These are phyloP conservation scores for Mycosphaerella sp. DNA, from an alignment of 2,329 filamentous ascomycete species.

Conservation along the genomic window DNA sequence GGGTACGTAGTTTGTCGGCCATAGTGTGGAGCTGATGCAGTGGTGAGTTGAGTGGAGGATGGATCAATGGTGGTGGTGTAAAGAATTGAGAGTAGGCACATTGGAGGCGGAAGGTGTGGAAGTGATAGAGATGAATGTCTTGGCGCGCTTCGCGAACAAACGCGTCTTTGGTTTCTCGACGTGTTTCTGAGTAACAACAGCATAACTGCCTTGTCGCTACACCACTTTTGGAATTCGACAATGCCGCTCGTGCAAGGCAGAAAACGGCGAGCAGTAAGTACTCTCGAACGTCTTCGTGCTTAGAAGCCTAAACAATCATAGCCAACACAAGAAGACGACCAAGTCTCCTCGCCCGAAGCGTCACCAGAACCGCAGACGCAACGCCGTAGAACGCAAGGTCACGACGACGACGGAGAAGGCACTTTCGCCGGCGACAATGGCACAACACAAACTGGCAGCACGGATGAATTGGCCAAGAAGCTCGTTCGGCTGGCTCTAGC, in stretches of 20 bases:
- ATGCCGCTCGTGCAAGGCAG: conserved; percentile 21
- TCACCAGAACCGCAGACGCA: conserved; percentile 29
- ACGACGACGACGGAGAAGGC: conserved; percentile 19
- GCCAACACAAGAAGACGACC: conserved; percentile 23
- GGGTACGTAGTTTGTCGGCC: conserved; percentile 97
- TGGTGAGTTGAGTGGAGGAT: neutral
- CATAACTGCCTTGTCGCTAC: too few species aligned
- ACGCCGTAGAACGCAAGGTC: conserved; percentile 25
- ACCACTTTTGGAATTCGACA: neutral
- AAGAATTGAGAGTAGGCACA: neutral
- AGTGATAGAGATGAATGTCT: neutral
- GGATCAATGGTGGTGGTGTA: neutral
- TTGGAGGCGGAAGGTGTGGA: neutral
- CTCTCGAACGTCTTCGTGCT: neutral
- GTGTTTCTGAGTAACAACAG: too few species aligned
- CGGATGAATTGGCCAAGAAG: conserved; percentile 51
- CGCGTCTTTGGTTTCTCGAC: neutral
- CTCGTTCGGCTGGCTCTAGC: conserved; percentile 56
- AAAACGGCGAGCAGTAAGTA: conserved; percentile 28
- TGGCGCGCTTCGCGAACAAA: neutral
- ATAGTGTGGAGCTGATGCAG: conserved; percentile 5
- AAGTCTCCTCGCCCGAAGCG: conserved; percentile 14
- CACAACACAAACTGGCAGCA: conserved; percentile 25
- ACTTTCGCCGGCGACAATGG: conserved; percentile 10
- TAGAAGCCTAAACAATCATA: conserved; percentile 4